Base-by-base conservation (phyloP, 2,329 filamentous ascomycete species). In the Fusarium sp. region DNA sequence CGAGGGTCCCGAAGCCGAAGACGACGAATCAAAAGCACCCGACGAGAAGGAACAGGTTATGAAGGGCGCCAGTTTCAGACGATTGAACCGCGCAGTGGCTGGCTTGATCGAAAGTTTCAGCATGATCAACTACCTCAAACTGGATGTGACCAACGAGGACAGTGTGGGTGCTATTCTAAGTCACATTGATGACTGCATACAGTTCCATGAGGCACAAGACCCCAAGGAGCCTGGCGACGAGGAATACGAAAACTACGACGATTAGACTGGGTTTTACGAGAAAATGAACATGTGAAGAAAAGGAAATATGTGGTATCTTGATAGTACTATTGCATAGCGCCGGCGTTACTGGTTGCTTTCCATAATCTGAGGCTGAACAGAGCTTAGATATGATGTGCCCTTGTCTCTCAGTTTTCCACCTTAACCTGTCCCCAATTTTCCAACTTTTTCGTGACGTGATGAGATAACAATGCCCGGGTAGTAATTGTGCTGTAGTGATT, bases 61-160 rank as follows among this genome's bases (percentile, higher is more conserved):
- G 91, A 91, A 88, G 54, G 95, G 95, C 5, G 86, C 89, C 2
- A 92, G 92, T 20, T 98, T 97, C 81, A 88, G 92, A 66, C 88
- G 89, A 74, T 83, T 98, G 72, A 98, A 98, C 79, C 88, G 89
- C 66, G 95, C 95, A 0, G 95, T 99, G 8, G 96, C 93, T 1
- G 89, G 92, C 56, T 84, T 99, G 71, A 97, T 99, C 72, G 96
- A 98, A 80, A 96, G 94, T 80, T 99, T 98, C 82, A 97, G 94
- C 83, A 97, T 99, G 93, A 93, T 99, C 15, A 97, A 93, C 50
- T 99, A 97, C 78, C 85, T 98, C 61, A 93, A 95, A 82, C 85
- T 98, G 46, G 93, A 98, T 77, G 92, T 91, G 29, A 92, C 96
- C 72, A 91, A 97, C 75, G 95, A 98, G 82, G 94, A 98, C 75